phyloP scores from a whole-genome alignment of 805 yeast species.

The Metschnikowia continentalis region DNA sequence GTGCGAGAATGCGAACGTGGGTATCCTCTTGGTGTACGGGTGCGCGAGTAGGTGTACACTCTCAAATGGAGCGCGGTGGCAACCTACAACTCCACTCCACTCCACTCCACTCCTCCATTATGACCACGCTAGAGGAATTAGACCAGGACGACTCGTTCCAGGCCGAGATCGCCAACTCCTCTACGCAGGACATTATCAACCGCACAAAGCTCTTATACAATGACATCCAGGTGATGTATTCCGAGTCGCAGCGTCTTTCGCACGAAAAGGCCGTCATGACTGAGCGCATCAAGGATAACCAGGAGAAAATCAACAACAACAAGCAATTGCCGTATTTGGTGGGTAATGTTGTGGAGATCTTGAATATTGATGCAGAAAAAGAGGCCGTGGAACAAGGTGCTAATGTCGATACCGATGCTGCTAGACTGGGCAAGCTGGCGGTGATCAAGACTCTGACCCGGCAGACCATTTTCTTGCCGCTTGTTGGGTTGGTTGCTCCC shows the following conservation, averaged over 20 bases:
- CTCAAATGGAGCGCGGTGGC: neutral
- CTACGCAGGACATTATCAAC: conserved; percentile 79
- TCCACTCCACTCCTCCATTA: conserved; percentile 19
- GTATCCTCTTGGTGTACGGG: neutral
- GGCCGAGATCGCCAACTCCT: conserved; percentile 70
- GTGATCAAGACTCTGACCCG: conserved; percentile 96
- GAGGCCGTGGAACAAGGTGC: conserved; percentile 90
- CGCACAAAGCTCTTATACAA: conserved; percentile 87
- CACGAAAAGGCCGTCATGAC: conserved; percentile 93
- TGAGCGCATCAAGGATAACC: conserved; percentile 91
- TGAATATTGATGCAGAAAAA: conserved; percentile 81
- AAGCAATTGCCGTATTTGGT: conserved; percentile 94
- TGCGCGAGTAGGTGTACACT: neutral
- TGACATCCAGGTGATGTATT: conserved; percentile 90
- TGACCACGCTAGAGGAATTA: conserved; percentile 85
- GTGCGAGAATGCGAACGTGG: neutral
- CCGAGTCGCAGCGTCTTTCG: conserved; percentile 82
- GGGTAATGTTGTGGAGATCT: conserved; percentile 91
- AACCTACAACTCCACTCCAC: neutral
- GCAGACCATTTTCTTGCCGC: conserved; percentile 93
- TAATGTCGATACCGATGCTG: conserved; percentile 86
- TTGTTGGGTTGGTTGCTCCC: conserved; percentile 93
- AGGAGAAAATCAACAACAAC: conserved; percentile 92
- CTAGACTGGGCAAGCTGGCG: conserved; percentile 93
- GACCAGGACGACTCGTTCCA: conserved; percentile 69